Conservation (phyloP, 2,329 filamentous ascomycete genomes). For the Dactylellina drechsleri region DNA sequence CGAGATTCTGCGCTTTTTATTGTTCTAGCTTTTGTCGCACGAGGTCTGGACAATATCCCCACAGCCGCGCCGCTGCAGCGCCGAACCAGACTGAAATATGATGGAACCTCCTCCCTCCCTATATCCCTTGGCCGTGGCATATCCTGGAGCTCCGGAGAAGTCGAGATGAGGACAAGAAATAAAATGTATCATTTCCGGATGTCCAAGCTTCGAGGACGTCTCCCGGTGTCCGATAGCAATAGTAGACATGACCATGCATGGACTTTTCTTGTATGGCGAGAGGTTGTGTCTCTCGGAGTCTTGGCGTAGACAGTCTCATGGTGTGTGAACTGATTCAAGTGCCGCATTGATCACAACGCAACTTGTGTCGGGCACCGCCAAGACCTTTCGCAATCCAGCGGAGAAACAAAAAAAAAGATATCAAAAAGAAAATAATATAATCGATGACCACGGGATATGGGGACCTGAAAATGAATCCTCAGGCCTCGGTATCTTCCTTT, state of each 20-base stretch:
- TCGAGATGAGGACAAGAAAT: not conserved
- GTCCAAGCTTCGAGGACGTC: not conserved
- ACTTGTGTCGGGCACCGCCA: not conserved
- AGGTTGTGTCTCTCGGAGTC: slow-evolving; percentile 26
- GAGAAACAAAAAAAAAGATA: not conserved
- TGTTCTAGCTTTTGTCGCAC: slow-evolving; percentile 39
- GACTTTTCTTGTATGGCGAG: not conserved
- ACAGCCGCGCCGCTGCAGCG: slow-evolving; percentile 26
- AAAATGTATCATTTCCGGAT: slow-evolving; percentile 28
- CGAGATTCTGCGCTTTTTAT: slow-evolving; percentile 27
- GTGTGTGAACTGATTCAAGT: slow-evolving; percentile 21
- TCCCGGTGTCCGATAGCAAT: slow-evolving; percentile 6
- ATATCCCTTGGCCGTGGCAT: too few relatives aligned
- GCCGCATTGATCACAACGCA: slow-evolving; percentile 42
- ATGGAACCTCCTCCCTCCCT: not conserved
- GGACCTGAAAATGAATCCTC: too few relatives aligned
- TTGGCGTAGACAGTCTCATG: slow-evolving; percentile 46
- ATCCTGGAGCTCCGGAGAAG: too few relatives aligned
- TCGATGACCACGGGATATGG: too few relatives aligned
- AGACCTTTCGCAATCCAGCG: slow-evolving; percentile 4
- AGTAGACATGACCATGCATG: not conserved
- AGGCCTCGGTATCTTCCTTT: too few relatives aligned
- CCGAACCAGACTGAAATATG: not conserved
- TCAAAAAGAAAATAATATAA: too few relatives aligned
- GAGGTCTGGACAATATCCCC: slow-evolving; percentile 19